Percentiles rank a stretch among this genome's conserved stretches.
phyloP scores from a whole-genome alignment of 108 stramenopile genomes.

The Mediolabrus comicus region DNA sequence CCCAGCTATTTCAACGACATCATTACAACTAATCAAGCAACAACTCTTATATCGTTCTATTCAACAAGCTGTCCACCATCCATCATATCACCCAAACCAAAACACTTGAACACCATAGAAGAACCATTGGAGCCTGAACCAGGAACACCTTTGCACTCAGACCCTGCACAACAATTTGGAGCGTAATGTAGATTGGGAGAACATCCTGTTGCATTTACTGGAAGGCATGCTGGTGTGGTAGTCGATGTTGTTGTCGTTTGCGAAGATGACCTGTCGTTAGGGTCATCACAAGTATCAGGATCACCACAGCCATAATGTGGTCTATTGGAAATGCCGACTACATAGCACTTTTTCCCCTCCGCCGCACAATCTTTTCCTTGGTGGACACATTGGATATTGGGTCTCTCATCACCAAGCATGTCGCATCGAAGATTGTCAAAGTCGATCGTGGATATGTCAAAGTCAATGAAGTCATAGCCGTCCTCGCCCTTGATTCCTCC shows the following conservation, averaged over 20 bases:
- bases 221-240: background rate
- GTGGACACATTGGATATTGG: background rate
- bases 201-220: background rate
- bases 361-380: background rate
- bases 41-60: too few species aligned
- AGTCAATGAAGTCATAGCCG: background rate
- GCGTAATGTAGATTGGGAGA: background rate
- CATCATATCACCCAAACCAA: background rate
- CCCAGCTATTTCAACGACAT: too few species aligned
- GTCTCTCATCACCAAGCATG: background rate
- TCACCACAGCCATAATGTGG: background rate
- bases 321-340: background rate
- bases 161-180: background rate
- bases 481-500: background rate
- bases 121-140: background rate
- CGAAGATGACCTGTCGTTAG: background rate
- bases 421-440: background rate
- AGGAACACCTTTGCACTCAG: background rate
- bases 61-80: background rate
- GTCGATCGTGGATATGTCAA: too few species aligned
- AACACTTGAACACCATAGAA: background rate
- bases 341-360: background rate
- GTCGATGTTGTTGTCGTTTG: background rate
- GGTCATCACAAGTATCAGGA: background rate
- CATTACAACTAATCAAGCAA: too few species aligned